Base-by-base conservation (phyloP, 176 grass and related monocot genomes). In the Metroxylon sagu region DNA sequence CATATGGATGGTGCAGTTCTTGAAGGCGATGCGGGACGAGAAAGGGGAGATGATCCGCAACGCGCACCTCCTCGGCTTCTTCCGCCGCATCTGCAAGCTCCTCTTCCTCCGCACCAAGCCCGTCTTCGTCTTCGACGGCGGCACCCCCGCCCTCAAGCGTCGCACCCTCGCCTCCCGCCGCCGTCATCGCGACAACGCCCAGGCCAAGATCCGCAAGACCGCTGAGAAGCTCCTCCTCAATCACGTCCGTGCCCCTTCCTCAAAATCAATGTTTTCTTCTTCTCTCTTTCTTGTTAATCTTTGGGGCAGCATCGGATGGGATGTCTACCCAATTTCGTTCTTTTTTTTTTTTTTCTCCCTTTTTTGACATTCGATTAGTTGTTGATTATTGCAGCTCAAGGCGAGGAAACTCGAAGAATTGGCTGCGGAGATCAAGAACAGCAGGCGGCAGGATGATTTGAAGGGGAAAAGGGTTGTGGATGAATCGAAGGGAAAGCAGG, bases 1-100 rank as follows among this genome's bases (percentile, higher is more conserved):
- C 87, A 91, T 97, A 86, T 91, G 87, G 87, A 91, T 97, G 84
- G 87, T 97, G 73, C 87, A 97, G 72, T 97, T 97, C 84, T 85
- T 88, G 84, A 80, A 86, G 75, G 92, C 93, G 48, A 97, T 97
- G 84, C 77, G 87, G 64, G 93, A 97, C 54, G 93, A 97, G 53
- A 88, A 87, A 59, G 93, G 93, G 25, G 93, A 88, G 72, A 97
- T 97, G 93, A 39, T 88, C 64, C 80, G 70, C 50, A 86, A 91
- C 54, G 81, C 93, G 4, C 93, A 97, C 69, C 73, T 91, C 60
- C 81, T 91, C 23, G 87, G 93, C 18, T 91, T 97, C 81, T 89
- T 97, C 73, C 71, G 93, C 29, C 74, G 93, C 58, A 97, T 91
- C 61, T 97, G 93, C 78, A 97, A 91, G 67, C 93, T 97, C 55